phyloP scores from a whole-genome alignment of 2,329 filamentous ascomycete genomes.

The Coniella lustricola region DNA sequence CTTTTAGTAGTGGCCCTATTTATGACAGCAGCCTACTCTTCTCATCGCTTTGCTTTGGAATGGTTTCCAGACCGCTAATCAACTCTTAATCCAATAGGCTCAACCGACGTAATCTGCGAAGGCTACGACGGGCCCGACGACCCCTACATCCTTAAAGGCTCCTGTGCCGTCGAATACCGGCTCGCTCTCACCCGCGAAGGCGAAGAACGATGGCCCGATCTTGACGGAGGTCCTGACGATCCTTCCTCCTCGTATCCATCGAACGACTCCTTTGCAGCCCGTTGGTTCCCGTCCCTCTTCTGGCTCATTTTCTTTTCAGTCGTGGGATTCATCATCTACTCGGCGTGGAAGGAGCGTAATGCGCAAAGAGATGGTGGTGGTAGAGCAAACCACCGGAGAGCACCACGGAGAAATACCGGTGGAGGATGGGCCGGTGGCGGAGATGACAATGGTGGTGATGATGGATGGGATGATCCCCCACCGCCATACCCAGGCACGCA shows the following conservation, averaged over 20 bases:
- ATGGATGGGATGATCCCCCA: constrained; percentile 38
- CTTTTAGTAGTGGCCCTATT: no score
- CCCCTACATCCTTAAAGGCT: constrained; percentile 80
- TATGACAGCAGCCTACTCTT: no score
- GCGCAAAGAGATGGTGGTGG: constrained; percentile 33
- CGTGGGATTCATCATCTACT: constrained; percentile 54
- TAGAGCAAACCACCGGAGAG: constrained; percentile 24
- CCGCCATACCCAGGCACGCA: constrained; percentile 46
- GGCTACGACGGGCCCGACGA: constrained; percentile 74
- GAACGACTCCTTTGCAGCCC: constrained; percentile 23
- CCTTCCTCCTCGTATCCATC: neutral
- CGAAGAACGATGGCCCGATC: constrained; percentile 59
- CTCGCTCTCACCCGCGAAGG: constrained; percentile 72
- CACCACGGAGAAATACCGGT: constrained; percentile 33
- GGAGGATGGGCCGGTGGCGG: constrained; percentile 29
- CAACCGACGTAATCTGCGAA: constrained; percentile 58
- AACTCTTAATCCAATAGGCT: neutral
- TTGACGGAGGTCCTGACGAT: constrained; percentile 30
- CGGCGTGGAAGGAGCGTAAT: constrained; percentile 33
- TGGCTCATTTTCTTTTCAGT: constrained; percentile 55
- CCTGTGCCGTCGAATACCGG: constrained; percentile 86
- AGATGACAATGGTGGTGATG: constrained; percentile 27
- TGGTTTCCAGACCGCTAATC: neutral
- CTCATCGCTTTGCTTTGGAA: no score
- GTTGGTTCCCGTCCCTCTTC: constrained; percentile 44